A percentile compares a stretch with the other conserved stretches of the same genome.
Evolutionary conservation across 495 filamentous ascomycete genomes (phyloP).

Genomic region (Neurospora sp.): DNA sequence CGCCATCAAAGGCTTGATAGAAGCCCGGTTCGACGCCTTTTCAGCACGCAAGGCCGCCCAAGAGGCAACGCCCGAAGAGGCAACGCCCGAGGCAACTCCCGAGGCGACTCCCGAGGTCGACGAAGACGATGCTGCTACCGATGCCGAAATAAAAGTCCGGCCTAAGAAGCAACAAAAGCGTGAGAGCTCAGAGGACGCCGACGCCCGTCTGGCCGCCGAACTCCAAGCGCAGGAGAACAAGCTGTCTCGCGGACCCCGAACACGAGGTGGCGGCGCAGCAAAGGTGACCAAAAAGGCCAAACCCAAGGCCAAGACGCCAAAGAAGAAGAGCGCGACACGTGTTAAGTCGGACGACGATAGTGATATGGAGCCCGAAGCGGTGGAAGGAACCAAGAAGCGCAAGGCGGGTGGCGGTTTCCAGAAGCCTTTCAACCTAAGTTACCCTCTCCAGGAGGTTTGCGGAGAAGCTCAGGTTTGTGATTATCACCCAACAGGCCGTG

Average conservation of each 20-base stretch:
- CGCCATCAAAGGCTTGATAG: constrained; percentile 73
- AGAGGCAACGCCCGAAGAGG: constrained; percentile 15
- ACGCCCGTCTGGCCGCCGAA: constrained; percentile 74
- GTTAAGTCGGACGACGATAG: constrained; percentile 72
- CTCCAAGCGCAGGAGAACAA: constrained; percentile 89
- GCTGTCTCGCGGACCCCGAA: constrained; percentile 51
- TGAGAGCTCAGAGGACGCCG: constrained; percentile 53
- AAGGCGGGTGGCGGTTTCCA: constrained; percentile 41
- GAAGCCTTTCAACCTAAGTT: constrained; percentile 43
- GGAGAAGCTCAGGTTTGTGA: constrained; percentile 49
- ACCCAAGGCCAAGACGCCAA: constrained; percentile 37
- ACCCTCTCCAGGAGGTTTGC: constrained; percentile 36
- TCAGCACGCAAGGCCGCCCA: constrained; percentile 10
- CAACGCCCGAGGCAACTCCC: constrained; percentile 26
- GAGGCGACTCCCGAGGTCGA: constrained; percentile 20
- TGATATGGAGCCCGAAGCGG: constrained; percentile 55
- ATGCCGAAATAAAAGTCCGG: constrained; percentile 42
- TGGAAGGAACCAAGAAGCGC: constrained; percentile 37
- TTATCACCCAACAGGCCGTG: not conserved
- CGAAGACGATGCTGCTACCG: constrained; percentile 22
- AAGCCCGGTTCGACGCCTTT: constrained; percentile 74
- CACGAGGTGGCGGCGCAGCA: constrained; percentile 50
- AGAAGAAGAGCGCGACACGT: constrained; percentile 71
- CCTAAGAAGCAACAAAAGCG: constrained; percentile 50
- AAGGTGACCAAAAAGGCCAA: constrained; percentile 29